Evolutionary conservation across 2,329 filamentous ascomycete genomes (phyloP), one percentile per base, ranked within the genome.

Genomic region (Aspergillus udagawae): DNA sequence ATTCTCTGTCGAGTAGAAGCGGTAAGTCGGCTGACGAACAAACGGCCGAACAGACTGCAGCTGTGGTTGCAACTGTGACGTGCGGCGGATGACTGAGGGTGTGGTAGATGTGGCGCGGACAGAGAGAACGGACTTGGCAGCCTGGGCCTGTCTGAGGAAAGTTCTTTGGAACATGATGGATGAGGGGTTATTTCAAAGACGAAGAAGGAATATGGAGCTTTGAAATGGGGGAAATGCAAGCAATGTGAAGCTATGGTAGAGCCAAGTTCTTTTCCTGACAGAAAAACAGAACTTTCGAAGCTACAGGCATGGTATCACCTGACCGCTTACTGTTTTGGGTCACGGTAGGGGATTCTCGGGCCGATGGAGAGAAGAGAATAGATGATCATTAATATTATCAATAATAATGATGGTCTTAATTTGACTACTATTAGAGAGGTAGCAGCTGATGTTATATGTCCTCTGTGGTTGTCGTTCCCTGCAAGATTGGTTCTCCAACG

Each of bases 1-100:
- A 49, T 72, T 71, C 62, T 78, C 76, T 23, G 76, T 77, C 9
- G 77, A 79, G 57, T 79, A 77, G 67, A 70, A 75, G 65, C 77
- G 72, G 58, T 65, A 68, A 35, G 60, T 63, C 56, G 72, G 57
- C 60, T 66, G 66, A 53, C 68, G 69, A 56, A 72, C 66, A n/a
- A 74, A 66, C 55, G 70, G 66, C 53, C 68, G 69, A 60, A 70
- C 57, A 53, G 61, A 58, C 52, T 62, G 59, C 52, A 70, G 55
- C 61, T 67, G 66, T 57, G 68, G 64, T 60, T 72, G 71, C 52
- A 72, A 62, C 49, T 67, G 70, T 63, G 71, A 70, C 45, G 71
- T 65, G 62, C 68, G 72, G 57, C 67, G 70, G 62, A 72, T 59
- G 54, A 70, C 63, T 56, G 68, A 63, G 52, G 69, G 63, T 56